A percentile compares a stretch with the other conserved stretches of the same genome.
phyloP scores from a whole-genome alignment of 2,329 filamentous ascomycete species.

The Paraphaeosphaeria sporulosa region DNA sequence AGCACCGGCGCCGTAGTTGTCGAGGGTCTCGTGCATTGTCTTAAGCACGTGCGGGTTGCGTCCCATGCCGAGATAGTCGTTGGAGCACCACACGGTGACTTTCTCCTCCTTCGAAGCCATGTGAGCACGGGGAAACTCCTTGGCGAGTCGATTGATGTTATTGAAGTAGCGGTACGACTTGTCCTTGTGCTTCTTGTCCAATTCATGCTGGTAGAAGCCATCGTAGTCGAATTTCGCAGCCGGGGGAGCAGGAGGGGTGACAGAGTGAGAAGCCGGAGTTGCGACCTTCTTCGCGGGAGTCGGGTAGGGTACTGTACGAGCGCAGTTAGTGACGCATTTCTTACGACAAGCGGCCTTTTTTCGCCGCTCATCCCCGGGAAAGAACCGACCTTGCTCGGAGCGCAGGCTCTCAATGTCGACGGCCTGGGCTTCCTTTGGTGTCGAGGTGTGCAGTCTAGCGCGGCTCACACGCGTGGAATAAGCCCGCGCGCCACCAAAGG shows the following conservation, averaged over 20 bases:
- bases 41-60: constrained; percentile 85
- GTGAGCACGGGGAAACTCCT: constrained; percentile 94
- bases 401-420: constrained; percentile 64
- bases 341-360: neutral
- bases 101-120: constrained; percentile 82
- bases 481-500: constrained; percentile 58
- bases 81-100: constrained; percentile 98
- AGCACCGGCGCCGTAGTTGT: constrained; percentile 93
- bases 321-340: constrained; percentile 6
- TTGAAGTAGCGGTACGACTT: constrained; percentile 99
- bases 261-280: constrained; percentile 38
- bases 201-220: constrained; percentile 82
- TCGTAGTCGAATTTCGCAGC: constrained; percentile 84
- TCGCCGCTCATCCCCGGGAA: neutral
- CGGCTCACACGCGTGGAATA: constrained; percentile 63
- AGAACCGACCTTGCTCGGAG: constrained; percentile 52
- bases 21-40: constrained; percentile 92
- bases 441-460: constrained; percentile 82
- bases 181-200: constrained; percentile 99
- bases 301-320: constrained; percentile 41
- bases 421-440: constrained; percentile 77
- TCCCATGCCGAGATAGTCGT: constrained; percentile 98
- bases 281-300: constrained; percentile 36
- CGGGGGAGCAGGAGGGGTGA: constrained; percentile 57
- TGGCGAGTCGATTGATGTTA: constrained; percentile 98